Base-by-base conservation (phyloP, 2,329 filamentous ascomycete genomes). In the Fusarium albosuccineum region DNA sequence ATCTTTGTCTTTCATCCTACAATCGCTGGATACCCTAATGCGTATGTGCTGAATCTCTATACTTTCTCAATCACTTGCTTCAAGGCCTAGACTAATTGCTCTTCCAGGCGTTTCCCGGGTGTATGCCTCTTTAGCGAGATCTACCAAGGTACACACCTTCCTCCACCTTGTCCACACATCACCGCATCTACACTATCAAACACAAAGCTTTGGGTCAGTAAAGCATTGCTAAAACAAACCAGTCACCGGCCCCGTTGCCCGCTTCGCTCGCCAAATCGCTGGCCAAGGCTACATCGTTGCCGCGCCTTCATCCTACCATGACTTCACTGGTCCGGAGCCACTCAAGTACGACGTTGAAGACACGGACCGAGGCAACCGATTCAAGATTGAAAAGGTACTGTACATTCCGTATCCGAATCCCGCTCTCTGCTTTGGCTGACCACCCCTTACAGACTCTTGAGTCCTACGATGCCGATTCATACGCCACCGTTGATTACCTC, bases 201-300 rank as follows among this genome's bases (percentile, higher is more conserved):
- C 34, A 46, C 9, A 50, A n/a, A 4, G 6, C 22, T 13, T 37
- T 16, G n/a, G 13, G 22, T n/a, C 30, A 22, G 3, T 9, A 41
- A 14, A 39, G 46, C n/a, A 29, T 10, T 17, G 26, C 51, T 60
- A 8, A 57, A 39, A 49, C 2, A 27, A 26, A 40, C 53, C 37
- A 94, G 94, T 97, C 16, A 97, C 94, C 60, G 94, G 94, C 2
- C 94, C 94, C 2, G 94, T 97, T 27, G 87, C 91, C 62, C 90
- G 95, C 54, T 97, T 97, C 74, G 93, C 93, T 52, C 89, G 94
- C 62, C 94, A 97, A 78, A 97, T 97, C 73, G 92, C 93, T 39
- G 92, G 93, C 3, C 92, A 97, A 69, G 95, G 94, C 74, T 97
- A 97, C 82, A 97, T 97, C 70, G 94, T 95, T 69, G 94, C 92